Conservation (phyloP, 352 stramenopile species). For the Pythium graminicola region DNA sequence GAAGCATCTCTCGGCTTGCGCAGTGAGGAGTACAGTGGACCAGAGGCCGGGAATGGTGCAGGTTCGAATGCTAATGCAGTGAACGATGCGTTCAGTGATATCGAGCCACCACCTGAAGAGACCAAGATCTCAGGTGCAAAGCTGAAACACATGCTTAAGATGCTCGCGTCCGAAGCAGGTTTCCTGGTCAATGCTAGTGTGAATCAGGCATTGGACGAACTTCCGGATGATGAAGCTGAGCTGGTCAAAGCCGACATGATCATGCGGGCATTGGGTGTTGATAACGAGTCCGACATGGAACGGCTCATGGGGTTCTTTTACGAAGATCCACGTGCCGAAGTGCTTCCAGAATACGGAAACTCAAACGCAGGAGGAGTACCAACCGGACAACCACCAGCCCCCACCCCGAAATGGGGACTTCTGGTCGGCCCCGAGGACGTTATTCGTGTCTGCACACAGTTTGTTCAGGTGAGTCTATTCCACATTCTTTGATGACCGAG, state of each 20-base stretch:
- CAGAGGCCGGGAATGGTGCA: conserved; percentile 3
- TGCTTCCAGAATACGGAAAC: conserved; percentile 29
- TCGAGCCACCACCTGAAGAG: conserved; percentile 31
- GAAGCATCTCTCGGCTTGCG: conserved; percentile 4
- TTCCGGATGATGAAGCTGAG: conserved; percentile 69
- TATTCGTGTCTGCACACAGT: conserved; percentile 79
- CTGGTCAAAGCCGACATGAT: conserved; percentile 86
- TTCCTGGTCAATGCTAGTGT: conserved; percentile 85
- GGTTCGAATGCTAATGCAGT: conserved; percentile 7
- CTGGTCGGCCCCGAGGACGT: conserved; percentile 82
- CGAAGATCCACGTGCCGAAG: conserved; percentile 53
- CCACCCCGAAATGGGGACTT: conserved; percentile 47
- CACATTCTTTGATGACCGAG: too few species aligned
- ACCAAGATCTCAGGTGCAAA: conserved; percentile 74
- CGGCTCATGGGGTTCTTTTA: conserved; percentile 76
- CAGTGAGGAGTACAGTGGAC: conserved; percentile 3
- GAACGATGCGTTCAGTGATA: conserved; percentile 48
- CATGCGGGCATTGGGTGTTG: conserved; percentile 76
- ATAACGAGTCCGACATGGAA: conserved; percentile 84
- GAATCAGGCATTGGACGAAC: conserved; percentile 66
- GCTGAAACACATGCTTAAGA: conserved; percentile 85
- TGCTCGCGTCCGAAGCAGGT: conserved; percentile 78
- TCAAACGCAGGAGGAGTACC: neutral
- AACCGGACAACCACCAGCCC: conserved; percentile 7
- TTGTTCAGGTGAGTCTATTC: conserved; percentile 61